Base-by-base conservation (phyloP, 2,329 filamentous ascomycete species). In the Talaromyces sp. region DNA sequence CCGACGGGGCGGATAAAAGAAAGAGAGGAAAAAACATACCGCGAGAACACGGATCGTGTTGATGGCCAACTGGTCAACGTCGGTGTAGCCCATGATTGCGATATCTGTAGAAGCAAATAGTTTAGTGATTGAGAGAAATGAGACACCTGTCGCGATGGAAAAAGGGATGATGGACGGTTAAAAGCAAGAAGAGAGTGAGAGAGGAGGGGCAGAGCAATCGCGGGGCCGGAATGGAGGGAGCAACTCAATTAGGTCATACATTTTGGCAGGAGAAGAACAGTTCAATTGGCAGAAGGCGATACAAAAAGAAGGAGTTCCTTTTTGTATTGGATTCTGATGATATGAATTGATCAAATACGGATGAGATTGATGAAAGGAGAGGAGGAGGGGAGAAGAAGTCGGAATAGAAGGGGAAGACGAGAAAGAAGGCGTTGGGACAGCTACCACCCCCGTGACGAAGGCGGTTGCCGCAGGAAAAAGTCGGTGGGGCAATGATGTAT, bases 41-140 rank as follows among this genome's bases (percentile, higher is more conserved):
- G 95, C 93, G 75, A 99, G 88, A 78, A 92, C 83, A 81, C 95
- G 92, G 85, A 99, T 98, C 81, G 94, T 97, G 90, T 98, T 98
- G 84, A 99, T 92, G 78, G 92, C 91, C 82, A 93, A 87, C 85
- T 90, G 84, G 81, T 99, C 95, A 77, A 89, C 81, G 76, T 98
- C 91, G 79, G 86, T 86, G 87, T 91, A 97, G 81, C 88, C 88
- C 94, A 98, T 98, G 75, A 79, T 87, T 78, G 81, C 79, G 72
- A 71, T 71, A 70, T 74, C 73, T 75, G 65, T 73, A 68, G 69
- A 9, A 33, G 14, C n/a, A 10, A 22, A 45, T 19, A 43, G 10
- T 43, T 59, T 33, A 59, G 56, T 43, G 45, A 24, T 58, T 43
- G 35, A 22, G 16, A 45, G 31, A 13, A 24, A 41, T 9, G 10